Evolutionary conservation across 140 eudicot genomes (phyloP), one percentile per base, ranked within the genome.

Genomic region (Flaveria floridana): DNA sequence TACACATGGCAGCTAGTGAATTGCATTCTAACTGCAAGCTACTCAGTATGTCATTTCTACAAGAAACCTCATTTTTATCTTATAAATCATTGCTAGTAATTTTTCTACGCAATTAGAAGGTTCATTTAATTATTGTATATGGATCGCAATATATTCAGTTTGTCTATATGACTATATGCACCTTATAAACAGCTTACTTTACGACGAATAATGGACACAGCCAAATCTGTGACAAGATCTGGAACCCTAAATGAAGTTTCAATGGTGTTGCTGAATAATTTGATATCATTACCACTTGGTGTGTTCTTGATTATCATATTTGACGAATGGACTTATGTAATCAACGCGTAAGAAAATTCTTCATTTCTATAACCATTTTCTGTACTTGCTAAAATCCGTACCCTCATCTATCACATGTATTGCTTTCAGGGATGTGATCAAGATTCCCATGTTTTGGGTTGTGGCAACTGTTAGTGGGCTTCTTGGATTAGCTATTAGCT

Each of bases 161-260:
- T 23, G 7, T 44, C 14, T 41, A 16, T 42, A n/a, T n/a, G n/a
- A n/a, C n/a, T n/a, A n/a, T 21, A 16, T 76, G 39, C 25, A 47
- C 41, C 13, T 73, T 82, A 52, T 64, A 67, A 80, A 82, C 87
- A 90, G 96, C 91, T 90, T 62, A 90, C 96, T 11, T 71, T 90
- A 61, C 85, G 95, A n/a, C 76, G 82, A 66, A 86, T 87, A 62
- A 87, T 90, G 96, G 96, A 90, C 81, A 87, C 80, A 61, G 96
- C 96, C 48, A 87, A 85, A 73, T 71, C 79, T 42, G 42, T 84
- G 81, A 87, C 96, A 52, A 84, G 82, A 62, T 89, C 91, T 80
- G 96, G 96, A 80, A 75, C 89, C 56, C 87, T 90, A 46, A 90
- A 90, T 28, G 95, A 90, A 86, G 83, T 84, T 78, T 90, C 96